These are phyloP conservation scores for Venturia carpophila DNA, from an alignment of 2,329 filamentous ascomycete species.

Conservation along the genomic window DNA sequence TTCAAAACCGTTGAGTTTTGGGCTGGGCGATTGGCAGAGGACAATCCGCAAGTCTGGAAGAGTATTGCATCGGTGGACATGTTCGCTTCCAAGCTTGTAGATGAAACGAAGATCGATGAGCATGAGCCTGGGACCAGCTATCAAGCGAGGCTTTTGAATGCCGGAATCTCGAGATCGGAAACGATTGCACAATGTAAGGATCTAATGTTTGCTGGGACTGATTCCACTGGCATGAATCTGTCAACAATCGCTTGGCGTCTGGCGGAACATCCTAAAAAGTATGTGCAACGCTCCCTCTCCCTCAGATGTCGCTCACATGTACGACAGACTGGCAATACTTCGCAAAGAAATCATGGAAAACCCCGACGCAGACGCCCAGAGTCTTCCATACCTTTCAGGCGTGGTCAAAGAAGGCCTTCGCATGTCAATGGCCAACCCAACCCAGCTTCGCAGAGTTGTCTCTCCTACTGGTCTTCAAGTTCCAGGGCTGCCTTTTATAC, in stretches of 20 bases:
- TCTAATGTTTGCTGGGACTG: constrained; percentile 48
- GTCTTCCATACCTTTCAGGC: constrained; percentile 40
- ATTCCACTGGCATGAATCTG: constrained; percentile 46
- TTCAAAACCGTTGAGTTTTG: constrained; percentile 36
- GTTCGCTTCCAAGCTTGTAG: constrained; percentile 37
- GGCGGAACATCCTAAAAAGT: constrained; percentile 36
- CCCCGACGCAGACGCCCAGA: constrained; percentile 27
- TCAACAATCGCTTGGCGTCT: constrained; percentile 42
- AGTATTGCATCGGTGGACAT: constrained; percentile 36
- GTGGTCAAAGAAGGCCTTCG: constrained; percentile 45
- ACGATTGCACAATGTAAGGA: constrained; percentile 47
- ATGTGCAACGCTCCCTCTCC: constrained; percentile 18
- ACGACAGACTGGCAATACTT: background rate
- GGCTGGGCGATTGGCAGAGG: constrained; percentile 30
- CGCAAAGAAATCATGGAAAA: constrained; percentile 13
- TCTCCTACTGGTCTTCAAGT: constrained; percentile 25
- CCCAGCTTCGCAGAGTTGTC: constrained; percentile 42
- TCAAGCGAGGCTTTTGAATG: constrained; percentile 40
- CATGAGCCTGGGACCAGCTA: constrained; percentile 32
- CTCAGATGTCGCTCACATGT: background rate
- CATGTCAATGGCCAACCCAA: constrained; percentile 46
- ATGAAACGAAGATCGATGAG: constrained; percentile 24
- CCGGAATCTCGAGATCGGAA: constrained; percentile 38
- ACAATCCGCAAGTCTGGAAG: constrained; percentile 28
- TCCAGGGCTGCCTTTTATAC: constrained; percentile 33